Base-by-base conservation (phyloP, 2,329 filamentous ascomycete genomes). In the Diaporthe australafricana region DNA sequence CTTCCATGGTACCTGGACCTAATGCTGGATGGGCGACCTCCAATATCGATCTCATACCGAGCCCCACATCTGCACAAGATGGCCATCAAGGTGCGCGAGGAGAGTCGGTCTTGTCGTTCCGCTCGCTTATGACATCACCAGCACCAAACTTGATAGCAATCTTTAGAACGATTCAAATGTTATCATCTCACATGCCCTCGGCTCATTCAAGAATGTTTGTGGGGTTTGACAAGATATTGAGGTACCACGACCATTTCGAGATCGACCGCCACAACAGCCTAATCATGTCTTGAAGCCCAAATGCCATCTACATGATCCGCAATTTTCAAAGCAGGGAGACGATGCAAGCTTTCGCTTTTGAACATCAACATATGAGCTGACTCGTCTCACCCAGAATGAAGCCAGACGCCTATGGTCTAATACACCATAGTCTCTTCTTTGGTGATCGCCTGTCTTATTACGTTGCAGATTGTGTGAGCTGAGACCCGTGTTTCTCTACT, bases 1-100 rank as follows among this genome's bases (percentile, higher is more conserved):
- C 68, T 70, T 17, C 16, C 27, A 35, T 42, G 30, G 16, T 7
- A 12, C 3, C 20, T 16, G 40, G 38, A 16, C 14, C 1, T 14
- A 11, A 6, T n/a, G 17, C 57, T 35, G 20, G 17, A 8, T 32
- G 32, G 30, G 22, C 40, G n/a, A 17, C 42, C 25, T 48, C n/a
- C n/a, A n/a, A n/a, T n/a, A n/a, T n/a, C 8, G 22, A 25, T 40
- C 5, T 52, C 45, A 30, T 9, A 32, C 32, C 40, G 32, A n/a
- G 22, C 53, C 56, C 38, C 67, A 62, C 22, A 25, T 25, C 4
- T 11, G 2, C 16, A n/a, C 7, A 6, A 25, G 8, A 11, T 35
- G 56, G 22, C 68, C 68, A 70, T 70, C 68, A 70, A 65, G 68
- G 68, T 70, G 25, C 68, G 17, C 27, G 12, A 35, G 20, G 40